Percentiles rank a stretch among this genome's conserved stretches.
Evolutionary conservation across 202 grass and related monocot species (phyloP).

Genomic region (Hordeum pubiflorum): DNA sequence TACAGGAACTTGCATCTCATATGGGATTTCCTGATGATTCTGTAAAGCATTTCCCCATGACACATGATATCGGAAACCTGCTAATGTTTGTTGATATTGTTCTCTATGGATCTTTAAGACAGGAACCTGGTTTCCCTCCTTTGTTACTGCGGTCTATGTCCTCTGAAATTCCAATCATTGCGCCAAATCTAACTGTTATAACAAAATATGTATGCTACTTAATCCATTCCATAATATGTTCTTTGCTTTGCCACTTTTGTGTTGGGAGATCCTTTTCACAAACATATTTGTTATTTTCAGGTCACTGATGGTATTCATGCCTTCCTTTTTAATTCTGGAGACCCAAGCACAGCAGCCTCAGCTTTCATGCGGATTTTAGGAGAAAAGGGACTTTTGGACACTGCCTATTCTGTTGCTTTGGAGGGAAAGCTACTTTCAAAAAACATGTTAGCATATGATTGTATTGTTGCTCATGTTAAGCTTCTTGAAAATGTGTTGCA

Average conservation of each 20-base stretch:
- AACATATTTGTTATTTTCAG: constrained; percentile 43
- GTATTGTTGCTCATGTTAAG: constrained; percentile 57
- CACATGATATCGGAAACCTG: constrained; percentile 54
- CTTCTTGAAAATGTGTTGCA: constrained; percentile 79
- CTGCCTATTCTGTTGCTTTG: constrained; percentile 54
- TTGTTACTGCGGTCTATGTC: constrained; percentile 76
- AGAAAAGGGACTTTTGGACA: constrained; percentile 48
- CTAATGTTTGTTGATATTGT: constrained; percentile 67
- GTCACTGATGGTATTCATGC: constrained; percentile 62
- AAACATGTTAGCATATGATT: constrained; percentile 88
- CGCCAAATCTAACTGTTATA: constrained; percentile 76
- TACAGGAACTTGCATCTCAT: constrained; percentile 65
- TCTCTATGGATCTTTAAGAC: constrained; percentile 73
- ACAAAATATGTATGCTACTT: constrained; percentile 72
- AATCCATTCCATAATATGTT: constrained; percentile 16
- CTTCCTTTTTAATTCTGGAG: constrained; percentile 64
- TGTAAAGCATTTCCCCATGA: constrained; percentile 66
- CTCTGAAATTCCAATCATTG: constrained; percentile 75
- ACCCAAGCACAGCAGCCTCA: constrained; percentile 42
- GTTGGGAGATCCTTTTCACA: constrained; percentile 15
- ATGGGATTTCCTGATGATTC: constrained; percentile 70
- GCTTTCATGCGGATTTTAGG: constrained; percentile 58
- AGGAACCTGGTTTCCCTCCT: constrained; percentile 83
- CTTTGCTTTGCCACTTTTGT: not conserved
- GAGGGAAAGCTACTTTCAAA: constrained; percentile 61